Base-by-base conservation (phyloP, 345 rosid species). In the Hypericum perforatum region DNA sequence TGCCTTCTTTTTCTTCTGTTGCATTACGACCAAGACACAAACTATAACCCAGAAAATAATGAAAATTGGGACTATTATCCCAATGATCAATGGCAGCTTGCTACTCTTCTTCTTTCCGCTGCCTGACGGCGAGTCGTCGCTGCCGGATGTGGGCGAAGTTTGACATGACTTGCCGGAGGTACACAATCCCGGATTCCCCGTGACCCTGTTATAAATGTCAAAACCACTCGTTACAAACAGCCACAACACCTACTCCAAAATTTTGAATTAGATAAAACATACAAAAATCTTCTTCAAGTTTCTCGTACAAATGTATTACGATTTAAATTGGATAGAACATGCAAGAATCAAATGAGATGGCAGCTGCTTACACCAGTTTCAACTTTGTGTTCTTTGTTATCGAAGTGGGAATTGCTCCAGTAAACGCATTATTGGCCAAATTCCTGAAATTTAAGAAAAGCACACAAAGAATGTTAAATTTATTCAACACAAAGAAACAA, bases 141-240 rank as follows among this genome's bases (percentile, higher is more conserved):
- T 37, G 11, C 41, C 44, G 43, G 37, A 57, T 8, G 53, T 56
- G 9, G 9, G 45, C 0, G 52, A 22, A 29, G 70, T 52, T 9
- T 48, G 15, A 38, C 78, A 77, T 2, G 69, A 56, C 13, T 77
- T 49, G 49, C 73, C 69, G 0, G 75, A 52, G 45, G n/a, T 64
- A 9, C 82, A 77, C 54, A 74, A 51, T 11, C 53, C 45, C 7
- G 78, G 67, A 57, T 73, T 76, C 7, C 67, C 78, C 11, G 74
- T 60, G 44, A 70, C 58, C 9, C 78, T 71, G 61, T 29, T 0
- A 57, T 57, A n/a, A n/a, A n/a, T n/a, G n/a, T n/a, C n/a, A n/a
- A n/a, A n/a, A n/a, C n/a, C n/a, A n/a, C n/a, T n/a, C n/a, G n/a
- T n/a, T n/a, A n/a, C n/a, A n/a, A n/a, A n/a, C n/a, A n/a, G n/a